Evolutionary conservation across 1,139 yeast species (phyloP).

Genomic region (Lodderomyces oxycetoniae): DNA sequence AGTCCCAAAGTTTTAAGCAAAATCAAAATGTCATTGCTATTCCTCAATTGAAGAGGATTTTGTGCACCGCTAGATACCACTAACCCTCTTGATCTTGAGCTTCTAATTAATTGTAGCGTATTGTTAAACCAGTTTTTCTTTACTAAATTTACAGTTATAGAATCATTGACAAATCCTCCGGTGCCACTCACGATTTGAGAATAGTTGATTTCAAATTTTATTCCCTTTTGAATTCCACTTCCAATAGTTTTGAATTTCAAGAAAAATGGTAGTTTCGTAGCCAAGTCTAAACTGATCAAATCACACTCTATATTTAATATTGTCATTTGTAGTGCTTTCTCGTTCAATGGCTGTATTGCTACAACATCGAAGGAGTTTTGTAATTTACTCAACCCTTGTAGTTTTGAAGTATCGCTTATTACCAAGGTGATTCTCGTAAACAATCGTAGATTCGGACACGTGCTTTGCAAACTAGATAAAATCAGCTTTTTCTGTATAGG

Average conservation of each 20-base stretch:
- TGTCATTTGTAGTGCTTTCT: conserved; percentile 71
- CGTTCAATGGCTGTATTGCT: conserved; percentile 77
- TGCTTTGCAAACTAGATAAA: conserved; percentile 20
- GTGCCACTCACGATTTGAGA: conserved; percentile 46
- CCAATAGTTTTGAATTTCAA: conserved; percentile 81
- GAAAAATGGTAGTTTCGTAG: conserved; percentile 65
- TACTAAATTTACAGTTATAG: conserved; percentile 18
- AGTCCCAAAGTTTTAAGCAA: conserved; percentile 68
- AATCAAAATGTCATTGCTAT: conserved; percentile 63
- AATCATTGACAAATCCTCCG: conserved; percentile 23
- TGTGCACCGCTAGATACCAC: conserved; percentile 74
- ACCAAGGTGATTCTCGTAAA: conserved; percentile 71
- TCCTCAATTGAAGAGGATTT: conserved; percentile 55
- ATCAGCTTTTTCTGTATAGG: conserved; percentile 33
- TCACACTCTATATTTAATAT: conserved; percentile 68
- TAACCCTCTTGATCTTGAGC: conserved; percentile 76
- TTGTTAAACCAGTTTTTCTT: conserved; percentile 66
- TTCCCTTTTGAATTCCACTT: conserved; percentile 77
- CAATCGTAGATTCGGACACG: conserved; percentile 44
- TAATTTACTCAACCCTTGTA: conserved; percentile 62
- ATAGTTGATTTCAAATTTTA: conserved; percentile 76
- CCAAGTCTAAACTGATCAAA: conserved; percentile 67
- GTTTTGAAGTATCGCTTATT: conserved; percentile 73
- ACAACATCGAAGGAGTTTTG: conserved; percentile 69
- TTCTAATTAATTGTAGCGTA: conserved; percentile 71